Evolutionary conservation across 208 protist species (phyloP).

Genomic region (Leptomonas seymouri): DNA sequence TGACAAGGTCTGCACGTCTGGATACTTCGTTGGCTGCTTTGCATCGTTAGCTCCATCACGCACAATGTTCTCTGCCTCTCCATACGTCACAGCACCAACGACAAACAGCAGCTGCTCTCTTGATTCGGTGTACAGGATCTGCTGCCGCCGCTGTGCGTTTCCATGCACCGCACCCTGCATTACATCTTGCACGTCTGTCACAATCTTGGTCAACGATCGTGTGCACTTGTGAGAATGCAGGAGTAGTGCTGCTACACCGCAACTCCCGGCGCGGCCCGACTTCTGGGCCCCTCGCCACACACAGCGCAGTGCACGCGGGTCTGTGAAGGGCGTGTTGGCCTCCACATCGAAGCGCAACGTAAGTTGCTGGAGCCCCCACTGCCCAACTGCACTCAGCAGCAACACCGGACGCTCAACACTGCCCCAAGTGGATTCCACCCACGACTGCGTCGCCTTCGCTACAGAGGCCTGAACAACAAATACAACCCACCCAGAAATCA

Average conservation of each 20-base stretch:
- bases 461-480: constrained; percentile 54
- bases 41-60: background rate
- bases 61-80: background rate
- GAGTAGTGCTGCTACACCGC: constrained; percentile 21
- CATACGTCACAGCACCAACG: constrained; percentile 6
- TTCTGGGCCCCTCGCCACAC: constrained; percentile 2
- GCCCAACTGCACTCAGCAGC: constrained; percentile 50
- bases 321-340: constrained; percentile 44
- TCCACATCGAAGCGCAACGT: constrained; percentile 46
- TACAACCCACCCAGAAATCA: constrained; percentile 34
- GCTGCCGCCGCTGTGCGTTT: background rate
- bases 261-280: background rate
- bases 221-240: constrained; percentile 22
- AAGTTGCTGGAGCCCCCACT: constrained; percentile 55
- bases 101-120: constrained; percentile 37
- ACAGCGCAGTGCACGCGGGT: constrained; percentile 12
- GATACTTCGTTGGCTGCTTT: background rate
- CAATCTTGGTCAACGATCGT: too few relatives aligned
- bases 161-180: background rate
- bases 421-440: constrained; percentile 51
- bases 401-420: constrained; percentile 42
- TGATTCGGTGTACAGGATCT: constrained; percentile 18
- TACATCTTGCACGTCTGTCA: background rate
- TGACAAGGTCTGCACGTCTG: background rate
- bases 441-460: constrained; percentile 24